These are phyloP conservation scores for Lolium multiflorum DNA, from an alignment of 176 grass and related monocot species.

Conservation along the genomic window DNA sequence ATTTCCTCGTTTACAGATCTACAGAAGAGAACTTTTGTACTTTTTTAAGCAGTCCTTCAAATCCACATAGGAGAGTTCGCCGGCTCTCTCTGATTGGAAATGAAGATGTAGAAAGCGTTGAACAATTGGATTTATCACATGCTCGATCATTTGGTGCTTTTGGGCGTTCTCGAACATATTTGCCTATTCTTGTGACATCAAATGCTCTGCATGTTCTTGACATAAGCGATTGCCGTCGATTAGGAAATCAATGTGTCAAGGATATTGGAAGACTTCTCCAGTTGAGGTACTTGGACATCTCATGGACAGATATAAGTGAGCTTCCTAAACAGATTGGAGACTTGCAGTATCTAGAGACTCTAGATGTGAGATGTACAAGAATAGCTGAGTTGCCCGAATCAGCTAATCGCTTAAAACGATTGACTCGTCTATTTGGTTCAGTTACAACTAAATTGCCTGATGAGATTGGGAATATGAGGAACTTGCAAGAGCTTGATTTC, in stretches of 20 bases:
- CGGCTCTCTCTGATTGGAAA: no score
- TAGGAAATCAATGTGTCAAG: not conserved
- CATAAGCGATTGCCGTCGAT: not conserved
- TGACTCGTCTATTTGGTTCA: not conserved
- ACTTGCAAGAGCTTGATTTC: not conserved
- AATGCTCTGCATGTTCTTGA: not conserved
- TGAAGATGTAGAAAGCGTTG: no score
- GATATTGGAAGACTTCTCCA: not conserved
- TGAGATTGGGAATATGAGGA: not conserved
- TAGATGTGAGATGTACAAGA: not conserved
- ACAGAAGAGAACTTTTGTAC: no score
- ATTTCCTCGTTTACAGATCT: no score
- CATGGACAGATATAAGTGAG: not conserved
- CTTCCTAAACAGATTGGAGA: slow-evolving; percentile 19
- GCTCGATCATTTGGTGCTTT: no score
- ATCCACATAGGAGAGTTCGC: no score
- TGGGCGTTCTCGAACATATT: not conserved
- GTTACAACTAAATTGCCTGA: not conserved
- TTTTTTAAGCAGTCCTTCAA: no score
- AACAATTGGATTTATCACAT: no score
- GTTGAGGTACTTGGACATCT: not conserved
- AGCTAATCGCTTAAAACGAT: not conserved
- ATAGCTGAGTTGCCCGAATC: not conserved
- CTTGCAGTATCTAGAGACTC: slow-evolving; percentile 6
- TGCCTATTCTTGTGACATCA: not conserved